Conservation (phyloP, 2,329 filamentous ascomycete species). For the Monosporascus sp. region DNA sequence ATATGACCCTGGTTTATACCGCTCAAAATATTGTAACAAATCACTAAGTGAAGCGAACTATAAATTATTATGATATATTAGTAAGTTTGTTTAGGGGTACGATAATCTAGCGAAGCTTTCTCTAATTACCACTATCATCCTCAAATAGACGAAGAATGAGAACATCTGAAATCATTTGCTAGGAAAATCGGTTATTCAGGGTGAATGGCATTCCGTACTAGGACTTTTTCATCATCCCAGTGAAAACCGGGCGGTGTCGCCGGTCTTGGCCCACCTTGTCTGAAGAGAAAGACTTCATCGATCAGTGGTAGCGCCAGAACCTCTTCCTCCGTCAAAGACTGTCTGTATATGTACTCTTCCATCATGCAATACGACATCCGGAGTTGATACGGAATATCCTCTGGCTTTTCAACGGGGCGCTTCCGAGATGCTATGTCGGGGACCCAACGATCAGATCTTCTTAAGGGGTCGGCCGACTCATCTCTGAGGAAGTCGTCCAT, state of each 20-base stretch:
- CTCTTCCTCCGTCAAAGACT: conserved; percentile 9
- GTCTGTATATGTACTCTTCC: conserved; percentile 14
- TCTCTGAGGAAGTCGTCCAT: conserved; percentile 13
- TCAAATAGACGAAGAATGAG: no score
- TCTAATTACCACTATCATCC: no score
- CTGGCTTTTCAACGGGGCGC: conserved; percentile 4
- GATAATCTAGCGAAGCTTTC: no score
- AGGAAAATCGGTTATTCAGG: no score
- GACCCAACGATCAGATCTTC: conserved; percentile 11
- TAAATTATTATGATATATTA: no score
- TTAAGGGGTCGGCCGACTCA: neutral
- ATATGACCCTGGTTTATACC: no score
- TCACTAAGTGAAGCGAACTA: no score
- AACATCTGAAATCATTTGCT: no score
- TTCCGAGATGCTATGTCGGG: conserved; percentile 11
- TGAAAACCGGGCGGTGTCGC: conserved; percentile 7
- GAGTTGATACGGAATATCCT: conserved; percentile 5
- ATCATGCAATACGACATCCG: conserved; percentile 16
- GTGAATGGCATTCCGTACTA: neutral
- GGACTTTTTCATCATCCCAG: conserved; percentile 6
- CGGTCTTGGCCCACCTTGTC: conserved; percentile 6
- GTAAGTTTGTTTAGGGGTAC: no score
- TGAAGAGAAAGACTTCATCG: conserved; percentile 12
- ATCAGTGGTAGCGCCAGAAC: conserved; percentile 9
- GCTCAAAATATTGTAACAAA: no score